Percentiles rank a stretch among this genome's conserved stretches.
These are phyloP conservation scores for Amesomyces nigricolor DNA, from an alignment of 2,329 filamentous ascomycete genomes.

Conservation along the genomic window DNA sequence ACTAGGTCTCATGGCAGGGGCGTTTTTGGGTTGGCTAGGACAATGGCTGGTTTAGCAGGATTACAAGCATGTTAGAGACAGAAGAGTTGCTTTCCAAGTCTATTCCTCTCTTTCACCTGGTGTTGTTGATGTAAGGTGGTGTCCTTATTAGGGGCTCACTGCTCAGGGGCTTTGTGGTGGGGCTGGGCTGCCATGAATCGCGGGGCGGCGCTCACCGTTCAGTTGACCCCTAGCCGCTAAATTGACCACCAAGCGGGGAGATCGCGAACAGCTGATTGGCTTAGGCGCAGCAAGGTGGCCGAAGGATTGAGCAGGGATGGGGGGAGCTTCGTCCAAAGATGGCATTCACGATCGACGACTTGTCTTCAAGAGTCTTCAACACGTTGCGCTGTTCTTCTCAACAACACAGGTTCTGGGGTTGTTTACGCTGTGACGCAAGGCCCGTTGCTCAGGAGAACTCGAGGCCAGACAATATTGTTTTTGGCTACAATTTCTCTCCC, in stretches of 20 bases:
- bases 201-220: slow-evolving; percentile 2
- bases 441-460: not conserved
- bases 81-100: not conserved
- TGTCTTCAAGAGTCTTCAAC: not conserved
- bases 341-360: slow-evolving; percentile 1
- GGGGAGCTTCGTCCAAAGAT: slow-evolving; percentile 3
- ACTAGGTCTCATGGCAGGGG: slow-evolving; percentile 16
- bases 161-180: not conserved
- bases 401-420: not conserved
- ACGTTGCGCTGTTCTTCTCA: not conserved
- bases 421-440: not conserved
- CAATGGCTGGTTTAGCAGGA: slow-evolving; percentile 5
- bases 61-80: not conserved
- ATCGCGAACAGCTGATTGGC: slow-evolving; percentile 2
- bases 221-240: not conserved
- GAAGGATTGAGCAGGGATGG: slow-evolving; percentile 7
- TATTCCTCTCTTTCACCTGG: too few species aligned
- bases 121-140: not conserved
- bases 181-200: not conserved
- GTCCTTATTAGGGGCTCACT: not conserved
- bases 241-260: not conserved
- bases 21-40: slow-evolving; percentile 12
- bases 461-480: not conserved
- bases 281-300: slow-evolving; percentile 11
- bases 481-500: not conserved